These are phyloP conservation scores for Penicillium pulvis DNA, from an alignment of 495 filamentous ascomycete species.

Conservation along the genomic window DNA sequence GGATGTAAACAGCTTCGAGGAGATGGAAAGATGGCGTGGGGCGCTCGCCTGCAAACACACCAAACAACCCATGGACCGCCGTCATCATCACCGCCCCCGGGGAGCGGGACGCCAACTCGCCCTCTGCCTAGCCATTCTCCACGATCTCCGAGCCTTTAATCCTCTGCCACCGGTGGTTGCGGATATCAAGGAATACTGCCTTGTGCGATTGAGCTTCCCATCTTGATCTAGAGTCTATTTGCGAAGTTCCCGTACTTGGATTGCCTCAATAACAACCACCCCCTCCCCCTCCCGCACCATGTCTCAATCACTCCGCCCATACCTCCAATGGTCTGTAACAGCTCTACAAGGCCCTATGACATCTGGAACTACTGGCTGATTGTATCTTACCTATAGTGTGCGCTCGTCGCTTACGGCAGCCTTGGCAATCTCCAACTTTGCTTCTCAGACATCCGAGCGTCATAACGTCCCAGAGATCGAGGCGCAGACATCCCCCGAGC, in stretches of 20 bases:
- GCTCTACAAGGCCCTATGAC: background rate
- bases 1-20: slow-evolving; percentile 36
- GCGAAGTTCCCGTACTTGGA: background rate
- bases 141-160: slow-evolving; percentile 1
- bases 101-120: slow-evolving; percentile 29
- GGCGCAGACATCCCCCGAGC: slow-evolving; percentile 86
- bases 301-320: slow-evolving; percentile 98
- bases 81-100: slow-evolving; percentile 26
- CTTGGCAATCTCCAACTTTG: slow-evolving; percentile 94
- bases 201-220: background rate
- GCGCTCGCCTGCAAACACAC: slow-evolving; percentile 35
- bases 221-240: background rate
- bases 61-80: slow-evolving; percentile 31
- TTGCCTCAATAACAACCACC: slow-evolving; percentile 30
- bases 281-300: slow-evolving; percentile 3
- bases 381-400: slow-evolving; percentile 56
- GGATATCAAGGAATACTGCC: slow-evolving; percentile 12
- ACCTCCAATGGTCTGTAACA: slow-evolving; percentile 63
- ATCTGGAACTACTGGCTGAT: slow-evolving; percentile 6
- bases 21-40: slow-evolving; percentile 36
- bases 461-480: slow-evolving; percentile 98
- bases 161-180: background rate
- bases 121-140: slow-evolving; percentile 16
- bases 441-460: slow-evolving; percentile 90
- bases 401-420: slow-evolving; percentile 92